Base-by-base conservation (phyloP, 106 monocot genomes). In the Dactylorhiza incarnata region DNA sequence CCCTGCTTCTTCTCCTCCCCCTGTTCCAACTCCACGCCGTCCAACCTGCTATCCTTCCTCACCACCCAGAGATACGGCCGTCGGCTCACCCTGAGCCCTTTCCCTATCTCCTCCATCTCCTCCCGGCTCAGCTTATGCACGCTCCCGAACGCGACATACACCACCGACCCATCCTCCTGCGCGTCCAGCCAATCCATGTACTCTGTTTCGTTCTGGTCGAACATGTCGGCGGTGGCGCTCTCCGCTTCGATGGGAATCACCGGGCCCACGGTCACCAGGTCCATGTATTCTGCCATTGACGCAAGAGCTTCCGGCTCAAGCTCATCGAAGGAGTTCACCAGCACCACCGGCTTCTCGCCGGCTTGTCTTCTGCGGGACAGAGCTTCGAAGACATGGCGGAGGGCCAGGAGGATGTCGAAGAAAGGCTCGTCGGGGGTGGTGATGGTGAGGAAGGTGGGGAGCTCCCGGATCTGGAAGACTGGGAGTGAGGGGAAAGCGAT, bases 101-200 rank as follows among this genome's bases (percentile, higher is more conserved):
- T 37, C 20, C 37, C 9, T 2, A 87, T 17, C 82, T 90, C 86
- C 77, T 82, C 89, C 23, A 50, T 13, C 75, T 90, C 84, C 24
- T 73, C 24, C 75, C 48, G 75, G 71, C 74, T 69, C 45, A 88
- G 0, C 63, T 50, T 16, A 2, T 80, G 10, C 0, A 81, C 4
- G 76, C 84, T 86, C 20, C 90, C 90, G 26, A 90, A 90, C 2
- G 87, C 87, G 3, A 85, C 83, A 44, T 85, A 89, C 29, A 85
- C 81, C 12, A 85, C 85, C 22, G 88, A 89, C 7, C 59, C 72
- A 47, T 78, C 76, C 56, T 26, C 55, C 83, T 85, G 81, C 19
- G 76, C 47, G 51, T 85, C 80, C n/a, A 88, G 54, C 88, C 88
- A 88, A 11, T 85, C 56, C 74, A 85, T 78, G 75, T 83, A 83